Evolutionary conservation across 1,284 basidiomycete genomes (phyloP).

Genomic region (Ceratobasidium sp.): DNA sequence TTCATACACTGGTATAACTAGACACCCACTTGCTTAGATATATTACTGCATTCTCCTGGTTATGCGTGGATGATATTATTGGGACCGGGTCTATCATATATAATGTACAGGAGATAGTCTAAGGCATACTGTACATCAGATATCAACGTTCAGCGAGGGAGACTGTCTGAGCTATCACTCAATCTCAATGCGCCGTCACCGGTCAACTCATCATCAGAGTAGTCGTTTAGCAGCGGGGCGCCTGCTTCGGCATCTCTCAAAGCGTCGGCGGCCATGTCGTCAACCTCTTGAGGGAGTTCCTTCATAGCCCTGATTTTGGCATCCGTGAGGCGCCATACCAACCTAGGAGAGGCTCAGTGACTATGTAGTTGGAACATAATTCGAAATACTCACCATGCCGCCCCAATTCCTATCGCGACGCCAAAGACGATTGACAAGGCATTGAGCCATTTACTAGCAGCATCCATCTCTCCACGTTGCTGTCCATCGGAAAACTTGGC

Average conservation of each 20-base stretch:
- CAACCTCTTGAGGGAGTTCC: constrained; percentile 61
- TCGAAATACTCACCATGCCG: constrained; percentile 65
- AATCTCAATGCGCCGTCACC: constrained; percentile 24
- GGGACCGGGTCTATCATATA: constrained; percentile 1
- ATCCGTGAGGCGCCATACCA: constrained; percentile 44
- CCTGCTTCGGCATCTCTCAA: constrained; percentile 72
- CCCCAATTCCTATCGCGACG: constrained; percentile 63
- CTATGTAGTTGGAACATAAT: background rate
- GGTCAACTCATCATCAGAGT: constrained; percentile 47
- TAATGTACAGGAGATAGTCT: constrained; percentile 16
- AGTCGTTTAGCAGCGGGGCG: constrained; percentile 64
- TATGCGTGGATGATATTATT: constrained; percentile 23
- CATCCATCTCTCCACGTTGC: constrained; percentile 76
- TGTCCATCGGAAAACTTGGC: constrained; percentile 80
- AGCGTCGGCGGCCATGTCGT: constrained; percentile 68
- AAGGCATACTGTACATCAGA: background rate
- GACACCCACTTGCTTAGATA: constrained; percentile 20
- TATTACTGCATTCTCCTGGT: background rate
- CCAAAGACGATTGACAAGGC: constrained; percentile 67
- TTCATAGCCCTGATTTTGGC: constrained; percentile 66
- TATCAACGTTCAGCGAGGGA: background rate
- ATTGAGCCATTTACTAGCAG: constrained; percentile 75
- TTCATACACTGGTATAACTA: constrained; percentile 81
- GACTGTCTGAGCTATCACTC: constrained; percentile 26
- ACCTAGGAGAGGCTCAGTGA: constrained; percentile 1